Evolutionary conservation across 2,329 filamentous ascomycete genomes (phyloP), one percentile per base, ranked within the genome.

Genomic region (Cordyceps cicadae): DNA sequence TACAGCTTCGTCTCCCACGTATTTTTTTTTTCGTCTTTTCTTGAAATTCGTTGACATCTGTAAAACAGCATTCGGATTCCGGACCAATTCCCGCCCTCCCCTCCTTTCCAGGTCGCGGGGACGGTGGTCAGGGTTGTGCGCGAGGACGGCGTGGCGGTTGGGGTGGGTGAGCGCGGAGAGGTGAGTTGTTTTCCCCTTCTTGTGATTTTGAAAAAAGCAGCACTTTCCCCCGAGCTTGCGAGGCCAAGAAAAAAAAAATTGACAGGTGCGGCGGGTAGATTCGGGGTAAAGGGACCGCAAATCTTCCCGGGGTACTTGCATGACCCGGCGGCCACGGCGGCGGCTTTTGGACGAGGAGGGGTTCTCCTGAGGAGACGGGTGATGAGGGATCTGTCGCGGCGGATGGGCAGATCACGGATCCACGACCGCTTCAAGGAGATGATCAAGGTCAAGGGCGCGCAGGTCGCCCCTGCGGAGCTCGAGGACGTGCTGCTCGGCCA

Each of bases 381-480:
- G 90, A 95, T 67, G 88, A 92, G 69, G 89, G 87, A 0, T 77
- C 90, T 3, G 75, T 92, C 21, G 79, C 80, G 2, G 88, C 88
- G 1, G 76, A 86, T 63, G 88, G 93, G 70, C 90, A 94, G 68
- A 69, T 94, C 51, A 87, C 88, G 70, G 70, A 88, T 95, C 62
- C 86, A 89, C 2, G 90, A 94, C 69, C 83, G 90, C 37, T 66
- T 76, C 55, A 77, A 78, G 67, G 78, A 80, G 67, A 66, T 80
- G 60, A 80, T 80, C 68, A 80, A 80, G 67, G 74, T 76, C 39
- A 74, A 90, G 84, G 90, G 89, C 61, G 78, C 87, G 62, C 90
- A 94, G 84, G 90, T 94, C 24, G 88, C 90, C 0, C 90, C 90
- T 0, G 90, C 90, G 2, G 90, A 94, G 70, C 82, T 95, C 1